Conservation (phyloP, 2,329 filamentous ascomycete genomes). For the Sporothrix protearum region DNA sequence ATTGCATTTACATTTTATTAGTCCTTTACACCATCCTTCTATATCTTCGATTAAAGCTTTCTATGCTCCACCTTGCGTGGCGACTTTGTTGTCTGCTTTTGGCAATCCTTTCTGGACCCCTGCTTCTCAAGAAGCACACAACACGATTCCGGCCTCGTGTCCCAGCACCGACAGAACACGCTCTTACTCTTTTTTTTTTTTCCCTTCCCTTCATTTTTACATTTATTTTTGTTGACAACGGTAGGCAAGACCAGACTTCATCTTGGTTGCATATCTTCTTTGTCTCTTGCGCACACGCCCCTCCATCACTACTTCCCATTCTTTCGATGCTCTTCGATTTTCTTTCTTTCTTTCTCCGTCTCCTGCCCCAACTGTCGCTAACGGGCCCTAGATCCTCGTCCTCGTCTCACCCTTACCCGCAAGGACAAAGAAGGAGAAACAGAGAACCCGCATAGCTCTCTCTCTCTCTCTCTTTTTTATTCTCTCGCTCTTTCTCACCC, state of each 20-base stretch:
- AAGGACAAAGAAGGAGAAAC: neutral
- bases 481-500: neutral
- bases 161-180: constrained; percentile 2
- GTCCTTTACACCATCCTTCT: neutral
- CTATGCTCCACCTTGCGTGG: neutral
- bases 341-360: neutral
- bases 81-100: neutral
- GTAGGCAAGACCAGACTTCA: neutral
- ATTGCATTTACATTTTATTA: neutral
- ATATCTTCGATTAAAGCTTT: neutral
- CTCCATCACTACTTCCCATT: neutral
- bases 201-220: neutral
- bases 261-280: neutral
- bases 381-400: neutral
- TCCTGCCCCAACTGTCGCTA: neutral
- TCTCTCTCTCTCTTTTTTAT: neutral
- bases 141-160: neutral
- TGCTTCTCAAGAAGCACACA: neutral
- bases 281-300: neutral
- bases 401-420: neutral
- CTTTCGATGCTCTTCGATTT: neutral
- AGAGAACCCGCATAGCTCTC: neutral
- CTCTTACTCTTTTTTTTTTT: neutral
- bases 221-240: neutral
- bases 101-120: neutral